phyloP scores from a whole-genome alignment of 768 basidiomycete species.

The Panaeolus papilionaceus region DNA sequence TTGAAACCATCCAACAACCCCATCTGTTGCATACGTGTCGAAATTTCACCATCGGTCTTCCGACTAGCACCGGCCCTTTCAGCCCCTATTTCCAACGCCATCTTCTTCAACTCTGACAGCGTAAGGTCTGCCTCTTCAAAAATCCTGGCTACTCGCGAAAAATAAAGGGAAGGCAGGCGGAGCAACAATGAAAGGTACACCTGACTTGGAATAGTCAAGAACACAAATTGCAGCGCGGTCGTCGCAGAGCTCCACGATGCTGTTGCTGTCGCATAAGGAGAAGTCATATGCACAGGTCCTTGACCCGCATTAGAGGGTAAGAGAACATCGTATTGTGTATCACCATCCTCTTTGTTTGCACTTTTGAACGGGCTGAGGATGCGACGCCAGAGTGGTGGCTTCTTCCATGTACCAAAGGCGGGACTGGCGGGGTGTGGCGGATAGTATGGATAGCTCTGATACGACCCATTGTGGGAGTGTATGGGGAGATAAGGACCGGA shows the following conservation, averaged over 20 bases:
- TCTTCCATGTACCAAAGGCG: neutral
- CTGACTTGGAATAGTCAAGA: conserved; percentile 32
- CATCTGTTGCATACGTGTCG: conserved; percentile 16
- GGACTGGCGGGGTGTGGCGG: neutral
- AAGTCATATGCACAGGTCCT: neutral
- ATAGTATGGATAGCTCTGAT: conserved; percentile 5
- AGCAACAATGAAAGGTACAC: conserved; percentile 49
- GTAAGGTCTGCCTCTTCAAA: conserved; percentile 70
- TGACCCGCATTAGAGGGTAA: neutral
- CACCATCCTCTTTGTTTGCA: neutral
- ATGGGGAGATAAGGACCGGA: neutral
- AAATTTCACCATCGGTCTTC: conserved; percentile 15
- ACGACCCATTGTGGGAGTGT: conserved; percentile 3
- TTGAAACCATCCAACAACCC: neutral
- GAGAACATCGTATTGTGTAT: neutral
- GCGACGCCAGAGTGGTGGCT: conserved; percentile 2
- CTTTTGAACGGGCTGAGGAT: neutral
- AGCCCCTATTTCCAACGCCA: conserved; percentile 40
- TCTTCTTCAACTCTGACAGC: conserved; percentile 57
- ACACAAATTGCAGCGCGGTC: conserved; percentile 24
- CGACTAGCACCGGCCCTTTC: conserved; percentile 14
- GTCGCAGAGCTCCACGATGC: neutral
- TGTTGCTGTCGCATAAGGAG: neutral
- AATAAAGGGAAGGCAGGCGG: conserved; percentile 67
- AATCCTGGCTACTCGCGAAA: conserved; percentile 66